Base-by-base conservation (phyloP, 2,329 filamentous ascomycete genomes). In the Polytolypa hystricis region DNA sequence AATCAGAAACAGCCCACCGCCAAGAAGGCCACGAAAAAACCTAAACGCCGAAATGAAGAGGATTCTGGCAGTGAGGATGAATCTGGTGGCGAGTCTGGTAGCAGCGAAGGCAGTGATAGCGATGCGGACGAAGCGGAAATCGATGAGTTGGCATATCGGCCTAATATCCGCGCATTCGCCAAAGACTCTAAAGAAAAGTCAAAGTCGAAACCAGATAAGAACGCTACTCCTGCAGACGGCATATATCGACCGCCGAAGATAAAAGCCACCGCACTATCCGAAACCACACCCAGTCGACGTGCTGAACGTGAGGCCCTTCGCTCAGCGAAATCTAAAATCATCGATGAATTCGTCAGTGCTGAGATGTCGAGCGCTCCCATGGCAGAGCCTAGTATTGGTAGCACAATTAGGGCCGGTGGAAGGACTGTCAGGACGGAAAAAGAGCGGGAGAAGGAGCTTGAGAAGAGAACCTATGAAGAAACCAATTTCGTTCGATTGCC, bases 211-310 rank as follows among this genome's bases (percentile, higher is more conserved):
- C 36, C 46, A 7, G 44, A 48, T 12, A 38, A 37, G 33, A 35
- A 44, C 25, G 49, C 51, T 12, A 55, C 61, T 25, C 51, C 58
- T 5, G 51, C 46, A 9, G 74, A 80, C 33, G 86, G 84, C 25
- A 74, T 95, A 38, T 98, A 98, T 67, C 76, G 79, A 16, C 86
- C 91, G 9, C 91, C 91, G 15, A 81, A 79, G 53, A 87, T 95
- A 50, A 84, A 84, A 41, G 84, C 89, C 0, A 86, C 84, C 2
- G 69, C 82, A 8, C 89, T 96, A 77, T 83, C 84, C 6, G 59
- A 49, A 3, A 56, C 62, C 4, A 54, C 57, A 5, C 76, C 77
- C 0, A 72, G 67, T 12, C 69, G 73, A 33, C 43, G 41, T n/a
- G 70, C 77, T 39, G 75, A 79, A 42, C 77, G 77, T 44, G 61